Conservation (phyloP, 352 stramenopile species). For the Pythium myriotylum region DNA sequence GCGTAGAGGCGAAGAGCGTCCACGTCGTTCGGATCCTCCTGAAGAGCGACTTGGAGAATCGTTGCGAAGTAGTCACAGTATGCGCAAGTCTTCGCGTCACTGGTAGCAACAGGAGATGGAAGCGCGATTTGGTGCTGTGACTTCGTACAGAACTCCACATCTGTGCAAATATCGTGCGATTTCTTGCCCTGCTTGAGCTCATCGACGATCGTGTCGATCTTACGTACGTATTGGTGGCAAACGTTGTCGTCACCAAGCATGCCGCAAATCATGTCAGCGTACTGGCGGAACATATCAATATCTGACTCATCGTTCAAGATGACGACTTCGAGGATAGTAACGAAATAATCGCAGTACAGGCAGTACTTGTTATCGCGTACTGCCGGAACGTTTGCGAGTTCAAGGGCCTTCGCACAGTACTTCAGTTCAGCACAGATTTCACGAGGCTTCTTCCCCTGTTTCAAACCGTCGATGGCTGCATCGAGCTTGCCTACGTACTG, state of each 20-base stretch:
- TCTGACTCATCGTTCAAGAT: constrained; percentile 57
- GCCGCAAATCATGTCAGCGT: constrained; percentile 78
- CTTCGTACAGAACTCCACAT: constrained; percentile 51
- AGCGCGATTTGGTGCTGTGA: constrained; percentile 4
- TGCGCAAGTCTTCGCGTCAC: constrained; percentile 43
- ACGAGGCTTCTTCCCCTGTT: constrained; percentile 61
- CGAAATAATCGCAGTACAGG: constrained; percentile 70
- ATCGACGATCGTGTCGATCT: constrained; percentile 70
- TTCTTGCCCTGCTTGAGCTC: constrained; percentile 60
- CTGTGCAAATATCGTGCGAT: constrained; percentile 56
- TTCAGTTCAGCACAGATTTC: constrained; percentile 45
- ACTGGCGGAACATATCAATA: constrained; percentile 59
- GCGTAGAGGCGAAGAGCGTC: constrained; percentile 61
- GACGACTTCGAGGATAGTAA: constrained; percentile 59
- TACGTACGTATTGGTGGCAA: constrained; percentile 68
- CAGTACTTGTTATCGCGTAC: constrained; percentile 43
- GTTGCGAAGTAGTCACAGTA: constrained; percentile 73
- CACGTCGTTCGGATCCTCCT: constrained; percentile 62
- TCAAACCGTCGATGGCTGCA: constrained; percentile 57
- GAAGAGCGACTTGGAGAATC: constrained; percentile 56
- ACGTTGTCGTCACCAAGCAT: constrained; percentile 61
- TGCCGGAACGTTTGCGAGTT: background rate
- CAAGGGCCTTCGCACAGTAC: constrained; percentile 11
- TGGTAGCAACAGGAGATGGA: background rate
- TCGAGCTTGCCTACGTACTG: constrained; percentile 70